Base-by-base conservation (phyloP, 768 basidiomycete species). In the Suillus alpinus region DNA sequence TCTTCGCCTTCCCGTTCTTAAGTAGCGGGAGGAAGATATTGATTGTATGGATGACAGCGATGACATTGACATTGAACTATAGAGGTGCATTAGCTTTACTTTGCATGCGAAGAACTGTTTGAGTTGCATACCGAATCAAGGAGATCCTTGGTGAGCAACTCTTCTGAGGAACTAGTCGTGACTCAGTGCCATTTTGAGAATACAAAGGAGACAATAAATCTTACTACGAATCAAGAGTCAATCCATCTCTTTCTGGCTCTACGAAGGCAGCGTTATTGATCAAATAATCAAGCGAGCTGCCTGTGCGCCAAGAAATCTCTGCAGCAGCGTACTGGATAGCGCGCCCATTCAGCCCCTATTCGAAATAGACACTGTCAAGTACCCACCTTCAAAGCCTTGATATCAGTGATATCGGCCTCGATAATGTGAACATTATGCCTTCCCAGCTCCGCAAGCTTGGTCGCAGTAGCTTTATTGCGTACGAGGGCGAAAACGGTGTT, bases 1-100 rank as follows among this genome's bases (percentile, higher is more conserved):
- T 77, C 68, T 78, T 76, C 23, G 59, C 44, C n/a, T 66, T 20
- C 10, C 76, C 70, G 4, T 67, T 64, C 37, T 62, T 64, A 43
- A 80, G 66, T 23, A 80, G 69, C 12, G 79, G 78, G 7, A 81
- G 70, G 69, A 80, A 77, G 4, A 66, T 66, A 65, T 76, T 75
- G 60, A 69, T 75, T 12, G 75, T 72, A 62, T 69, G 67, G 16
- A 77, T 67, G 20, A 71, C 67, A 32, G 76, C 77, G 53, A 75
- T 46, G 47, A 75, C 72, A 66, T 81, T 80, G 34, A 68, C 66
- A 16, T 68, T 64, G 63, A 70, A 72, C 70, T 74, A 55, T 13
- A 31, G 10, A 57, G 14, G 34, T 26, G 53, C 31, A 39, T 58
- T n/a, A 49, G 41, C 43, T 44, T 39, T 55, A 55, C 43, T 23